Percentiles rank a stretch among this genome's conserved stretches.
phyloP scores from a whole-genome alignment of 441 rosid genomes.

The Raphanus hybrid region DNA sequence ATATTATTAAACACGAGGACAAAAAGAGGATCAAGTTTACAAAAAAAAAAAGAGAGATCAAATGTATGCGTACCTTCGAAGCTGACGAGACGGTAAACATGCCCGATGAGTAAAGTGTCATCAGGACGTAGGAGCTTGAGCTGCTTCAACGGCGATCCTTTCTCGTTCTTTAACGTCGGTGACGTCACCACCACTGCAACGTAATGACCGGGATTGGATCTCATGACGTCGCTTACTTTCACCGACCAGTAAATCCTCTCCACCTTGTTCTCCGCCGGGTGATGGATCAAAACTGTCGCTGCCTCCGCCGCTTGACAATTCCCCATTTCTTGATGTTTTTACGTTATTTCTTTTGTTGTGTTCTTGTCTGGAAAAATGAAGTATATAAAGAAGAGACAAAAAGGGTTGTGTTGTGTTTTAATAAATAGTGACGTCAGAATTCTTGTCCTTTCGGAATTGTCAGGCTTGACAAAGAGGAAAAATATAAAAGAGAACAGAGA shows the following conservation, averaged over 20 bases:
- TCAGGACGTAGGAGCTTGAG: slow-evolving; percentile 86
- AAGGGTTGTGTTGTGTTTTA: background rate
- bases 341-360: slow-evolving; percentile 1
- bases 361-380: slow-evolving; percentile 32
- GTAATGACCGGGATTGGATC: slow-evolving; percentile 78
- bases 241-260: slow-evolving; percentile 82
- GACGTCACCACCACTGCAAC: slow-evolving; percentile 76
- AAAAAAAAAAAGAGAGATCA: background rate
- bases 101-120: slow-evolving; percentile 75
- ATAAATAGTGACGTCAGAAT: slow-evolving; percentile 4
- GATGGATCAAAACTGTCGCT: slow-evolving; percentile 81
- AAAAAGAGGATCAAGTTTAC: background rate
- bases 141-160: slow-evolving; percentile 68
- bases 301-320: slow-evolving; percentile 94
- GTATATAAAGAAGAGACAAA: background rate
- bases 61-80: slow-evolving; percentile 61
- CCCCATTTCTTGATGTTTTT: slow-evolving; percentile 56
- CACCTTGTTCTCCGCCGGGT: slow-evolving; percentile 69
- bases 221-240: slow-evolving; percentile 73
- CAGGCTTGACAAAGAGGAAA: background rate
- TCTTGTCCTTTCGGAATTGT: background rate
- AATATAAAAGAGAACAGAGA: background rate
- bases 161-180: slow-evolving; percentile 48
- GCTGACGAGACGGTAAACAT: slow-evolving; percentile 78
- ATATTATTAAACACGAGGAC: background rate